Base-by-base conservation (phyloP, 768 basidiomycete genomes). In the Sistotremastrum suecicum region DNA sequence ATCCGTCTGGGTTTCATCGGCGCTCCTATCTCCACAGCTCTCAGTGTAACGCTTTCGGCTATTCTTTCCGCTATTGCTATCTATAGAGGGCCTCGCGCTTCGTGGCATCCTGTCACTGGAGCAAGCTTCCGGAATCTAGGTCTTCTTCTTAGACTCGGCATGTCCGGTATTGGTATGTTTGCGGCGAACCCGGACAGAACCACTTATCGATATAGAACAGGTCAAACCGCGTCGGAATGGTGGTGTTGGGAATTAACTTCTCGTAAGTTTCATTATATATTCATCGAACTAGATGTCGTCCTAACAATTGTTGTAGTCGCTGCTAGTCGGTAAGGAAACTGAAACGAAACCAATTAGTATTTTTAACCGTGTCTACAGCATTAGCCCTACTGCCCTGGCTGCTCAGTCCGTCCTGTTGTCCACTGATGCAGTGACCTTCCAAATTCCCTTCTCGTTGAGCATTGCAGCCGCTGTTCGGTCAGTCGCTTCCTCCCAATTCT, bases 1-100 rank as follows among this genome's bases (percentile, higher is more conserved):
- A 52, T 70, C 43, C 52, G 67, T 28, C 44, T 71, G 5, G 71
- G 71, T 3, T 72, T 68, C 52, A 49, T 64, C 33, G 71, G 71
- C 5, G 69, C 69, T 0, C 70, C 71, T 4, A 43, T 71, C 12
- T 62, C 69, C 0, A 68, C 70, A 3, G 63, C 60, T 0, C 49
- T 69, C 20, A 20, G 20, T 20, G 20, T 20, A 20, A 20, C 20
- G 20, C 20, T 20, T 20, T 20, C 20, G 20, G 20, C 20, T 20
- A 20, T 20, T 20, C 20, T 20, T 20, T 20, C 20, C 20, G 20
- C 20, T 20, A 20, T 20, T 44, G 46, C 38, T 29, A 39, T 47
- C 9, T 36, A 32, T 12, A 51, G 48, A 49, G 48, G 41, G 35
- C 69, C 64, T 6, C 53, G 59, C 34, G 60, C 59, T 10, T 68